Evolutionary conservation across 2,329 filamentous ascomycete genomes (phyloP), one percentile per base, ranked within the genome.

Genomic region (Penicillium sp.): DNA sequence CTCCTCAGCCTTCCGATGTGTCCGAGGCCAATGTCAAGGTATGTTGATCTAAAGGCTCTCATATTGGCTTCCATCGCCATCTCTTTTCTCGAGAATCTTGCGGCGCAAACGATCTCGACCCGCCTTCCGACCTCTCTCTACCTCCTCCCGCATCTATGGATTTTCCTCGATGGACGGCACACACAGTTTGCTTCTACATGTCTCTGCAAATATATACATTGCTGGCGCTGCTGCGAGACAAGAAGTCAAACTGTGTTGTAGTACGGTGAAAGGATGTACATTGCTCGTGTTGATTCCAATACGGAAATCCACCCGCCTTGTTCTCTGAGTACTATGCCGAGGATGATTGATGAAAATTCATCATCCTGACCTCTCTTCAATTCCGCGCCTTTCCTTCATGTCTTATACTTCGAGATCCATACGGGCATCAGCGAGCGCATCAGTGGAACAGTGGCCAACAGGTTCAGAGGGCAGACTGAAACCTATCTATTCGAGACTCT

Each of bases 11-110:
- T 71, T 84, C 85, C 77, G 93, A 98, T 83, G 89, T 98, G 73
- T 88, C 83, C 75, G 91, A 97, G 81, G 77, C 77, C 77, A 88
- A 94, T 84, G 94, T 98, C 78, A 97, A 98, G 93, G 93, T 98
- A 98, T 94, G 93, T 98, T 89, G 86, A 89, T 83, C 78, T 81
- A 85, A 78, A 84, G 84, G 83, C 81, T 75, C 67, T 75, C 69
- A 72, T 82, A 77, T 79, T 78, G 81, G 82, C 81, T 78, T 84
- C 82, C 79, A 79, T 85, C 82, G 82, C 80, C 81, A 76, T 74
- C 68, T 75, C 69, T 64, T 57, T 64, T 70, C 65, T 71, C 66
- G 61, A 68, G 62, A 66, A 63, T 61, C 58, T 62, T 56, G 68
- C 64, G 65, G 64, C 64, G 65, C 64, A 63, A 65, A 62, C 64